Evolutionary conservation across 441 rosid species (phyloP).

Genomic region (Mallotus japonicus): DNA sequence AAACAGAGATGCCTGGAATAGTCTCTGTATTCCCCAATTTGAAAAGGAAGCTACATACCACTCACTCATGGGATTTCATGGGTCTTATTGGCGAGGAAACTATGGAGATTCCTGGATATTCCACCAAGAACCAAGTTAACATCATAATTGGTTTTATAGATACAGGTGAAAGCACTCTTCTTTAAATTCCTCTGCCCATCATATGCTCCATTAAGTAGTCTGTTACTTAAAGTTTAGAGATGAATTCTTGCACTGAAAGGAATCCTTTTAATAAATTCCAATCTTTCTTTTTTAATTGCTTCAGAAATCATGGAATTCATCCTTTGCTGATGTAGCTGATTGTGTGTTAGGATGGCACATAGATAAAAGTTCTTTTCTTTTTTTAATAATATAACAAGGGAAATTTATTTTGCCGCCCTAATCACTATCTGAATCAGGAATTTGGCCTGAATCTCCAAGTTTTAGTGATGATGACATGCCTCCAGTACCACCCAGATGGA

Average conservation of each 20-base stretch:
- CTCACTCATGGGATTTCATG: slow-evolving; percentile 66
- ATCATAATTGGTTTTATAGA: slow-evolving; percentile 53
- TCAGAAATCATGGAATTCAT: not conserved
- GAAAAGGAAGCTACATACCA: slow-evolving; percentile 52
- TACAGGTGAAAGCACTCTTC: slow-evolving; percentile 35
- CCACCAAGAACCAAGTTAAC: slow-evolving; percentile 52
- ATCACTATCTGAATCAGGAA: slow-evolving; percentile 39
- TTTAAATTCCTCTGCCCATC: not conserved
- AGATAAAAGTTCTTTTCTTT: too few relatives aligned
- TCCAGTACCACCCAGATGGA: slow-evolving; percentile 63
- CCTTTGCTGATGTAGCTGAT: not conserved
- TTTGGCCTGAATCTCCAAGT: slow-evolving; percentile 78
- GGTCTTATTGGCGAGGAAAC: slow-evolving; percentile 50
- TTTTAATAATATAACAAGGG: too few relatives aligned
- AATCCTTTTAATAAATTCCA: not conserved
- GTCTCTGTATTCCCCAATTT: slow-evolving; percentile 54
- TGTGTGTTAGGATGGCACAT: not conserved
- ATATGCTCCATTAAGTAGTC: not conserved
- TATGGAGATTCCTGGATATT: slow-evolving; percentile 50
- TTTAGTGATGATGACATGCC: slow-evolving; percentile 62
- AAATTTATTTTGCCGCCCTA: not conserved
- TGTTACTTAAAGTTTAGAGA: not conserved
- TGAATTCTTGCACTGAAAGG: not conserved
- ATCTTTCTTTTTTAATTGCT: not conserved
- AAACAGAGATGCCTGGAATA: slow-evolving; percentile 51